Evolutionary conservation across 352 stramenopile genomes (phyloP), one percentile per base, ranked within the genome.

Genomic region (Phytophthora pisi): DNA sequence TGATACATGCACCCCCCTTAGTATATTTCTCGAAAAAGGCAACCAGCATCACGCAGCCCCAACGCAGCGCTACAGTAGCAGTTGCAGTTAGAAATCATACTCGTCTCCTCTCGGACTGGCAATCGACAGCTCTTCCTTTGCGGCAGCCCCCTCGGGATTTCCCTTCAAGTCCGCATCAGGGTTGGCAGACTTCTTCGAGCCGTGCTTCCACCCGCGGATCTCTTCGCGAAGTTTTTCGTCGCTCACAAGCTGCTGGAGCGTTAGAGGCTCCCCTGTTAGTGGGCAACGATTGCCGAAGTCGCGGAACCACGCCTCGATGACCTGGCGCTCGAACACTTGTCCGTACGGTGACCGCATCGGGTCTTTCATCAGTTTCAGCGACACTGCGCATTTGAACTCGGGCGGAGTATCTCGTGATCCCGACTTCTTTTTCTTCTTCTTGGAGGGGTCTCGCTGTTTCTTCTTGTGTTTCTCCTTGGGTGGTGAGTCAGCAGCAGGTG

Each of bases 201-300:
- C 70, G 34, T 90, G 75, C 47, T 90, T 92, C 85, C 87, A 95
- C 15, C 79, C 79, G 3, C 57, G 68, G 55, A 92, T 95, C 26
- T 82, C 72, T 5, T 72, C 64, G 53, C 81, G 80, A 18, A 95
- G 73, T 23, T 82, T 81, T 6, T 80, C 68, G 36, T 93, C 86
- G 10, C 60, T 65, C 28, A 66, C 59, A 7, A 95, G 59, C 53
- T 95, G 74, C 15, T 68, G 61, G 23, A 82, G 57, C 13, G 74
- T 80, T 1, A 95, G 77, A 15, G 87, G 85, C 65, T 95, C 76
- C 3, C 82, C 84, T 2, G 84, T 92, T 23, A 94, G 61, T 28
- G 86, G 88, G 43, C 86, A 96, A 18, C 86, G 82, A 49, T 93
- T 93, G 47, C 86, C 88, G 66, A 93, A 95, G 62, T 94, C 84